These are phyloP conservation scores for Sugiyamaella xylanicola DNA, from an alignment of 1,139 yeast species.

Conservation along the genomic window DNA sequence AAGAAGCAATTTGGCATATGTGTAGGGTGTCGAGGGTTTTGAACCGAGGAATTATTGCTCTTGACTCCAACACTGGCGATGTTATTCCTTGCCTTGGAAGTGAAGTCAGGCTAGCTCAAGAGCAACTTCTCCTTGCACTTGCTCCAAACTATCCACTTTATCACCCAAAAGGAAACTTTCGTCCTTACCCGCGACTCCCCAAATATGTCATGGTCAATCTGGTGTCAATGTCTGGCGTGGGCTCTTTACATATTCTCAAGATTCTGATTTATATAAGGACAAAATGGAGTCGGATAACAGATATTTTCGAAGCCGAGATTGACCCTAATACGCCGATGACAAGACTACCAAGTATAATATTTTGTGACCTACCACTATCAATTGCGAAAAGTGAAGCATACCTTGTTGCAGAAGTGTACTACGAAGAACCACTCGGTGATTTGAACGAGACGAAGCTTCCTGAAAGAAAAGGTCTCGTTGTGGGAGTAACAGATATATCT, in stretches of 20 bases:
- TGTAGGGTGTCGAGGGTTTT: constrained; percentile 70
- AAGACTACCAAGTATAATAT: constrained; percentile 77
- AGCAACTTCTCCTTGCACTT: constrained; percentile 70
- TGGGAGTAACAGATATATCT: constrained; percentile 85
- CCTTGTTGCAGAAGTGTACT: constrained; percentile 41
- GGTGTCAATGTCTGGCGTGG: constrained; percentile 62
- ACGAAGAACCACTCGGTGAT: constrained; percentile 31
- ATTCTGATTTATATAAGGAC: constrained; percentile 76
- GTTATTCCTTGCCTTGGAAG: constrained; percentile 50
- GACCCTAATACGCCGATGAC: constrained; percentile 62
- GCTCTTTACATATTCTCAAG: constrained; percentile 61
- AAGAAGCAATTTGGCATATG: constrained; percentile 61
- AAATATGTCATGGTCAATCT: constrained; percentile 82
- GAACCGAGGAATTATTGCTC: constrained; percentile 69
- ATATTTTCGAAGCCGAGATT: constrained; percentile 74
- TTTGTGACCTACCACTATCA: constrained; percentile 73
- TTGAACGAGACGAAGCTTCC: constrained; percentile 2
- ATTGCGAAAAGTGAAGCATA: constrained; percentile 37
- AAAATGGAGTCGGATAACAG: constrained; percentile 61
- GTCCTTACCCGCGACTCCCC: constrained; percentile 43
- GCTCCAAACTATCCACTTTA: constrained; percentile 68
- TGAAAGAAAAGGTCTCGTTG: constrained; percentile 72
- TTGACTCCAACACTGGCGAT: constrained; percentile 69
- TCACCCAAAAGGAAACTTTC: constrained; percentile 3
- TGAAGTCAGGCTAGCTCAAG: constrained; percentile 66